Evolutionary conservation across 345 rosid genomes (phyloP).

Genomic region (Pistacia integerrima): DNA sequence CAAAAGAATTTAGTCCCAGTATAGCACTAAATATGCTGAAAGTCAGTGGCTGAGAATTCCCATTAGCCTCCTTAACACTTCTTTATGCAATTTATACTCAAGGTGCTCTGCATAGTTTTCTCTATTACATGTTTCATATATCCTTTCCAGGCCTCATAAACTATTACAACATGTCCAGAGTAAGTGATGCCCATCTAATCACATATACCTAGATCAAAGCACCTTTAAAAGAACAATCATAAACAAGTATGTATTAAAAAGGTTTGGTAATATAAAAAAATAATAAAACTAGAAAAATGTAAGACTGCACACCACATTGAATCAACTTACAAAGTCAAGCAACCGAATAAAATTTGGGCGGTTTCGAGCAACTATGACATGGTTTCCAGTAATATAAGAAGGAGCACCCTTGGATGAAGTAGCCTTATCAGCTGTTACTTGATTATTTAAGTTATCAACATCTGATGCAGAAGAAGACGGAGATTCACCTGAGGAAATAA

Average conservation of each 20-base stretch:
- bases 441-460: slow-evolving; percentile 69
- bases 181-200: neutral
- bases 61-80: slow-evolving; percentile 7
- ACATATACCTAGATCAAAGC: slow-evolving; percentile 2
- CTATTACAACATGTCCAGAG: slow-evolving; percentile 1
- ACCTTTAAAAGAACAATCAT: neutral
- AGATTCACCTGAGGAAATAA: slow-evolving; percentile 70
- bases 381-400: slow-evolving; percentile 52
- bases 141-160: neutral
- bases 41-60: neutral
- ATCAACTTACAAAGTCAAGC: slow-evolving; percentile 70
- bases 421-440: slow-evolving; percentile 50
- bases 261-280: neutral
- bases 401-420: slow-evolving; percentile 45
- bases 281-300: neutral
- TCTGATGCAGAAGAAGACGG: slow-evolving; percentile 92
- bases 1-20: neutral
- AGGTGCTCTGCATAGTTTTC: neutral
- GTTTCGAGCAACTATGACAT: slow-evolving; percentile 43
- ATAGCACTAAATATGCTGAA: neutral
- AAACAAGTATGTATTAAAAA: neutral
- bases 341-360: slow-evolving; percentile 48
- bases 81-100: neutral
- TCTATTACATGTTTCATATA: neutral
- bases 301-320: neutral